Evolutionary conservation across 495 filamentous ascomycete species (phyloP).

Genomic region (Penicillium manginii): DNA sequence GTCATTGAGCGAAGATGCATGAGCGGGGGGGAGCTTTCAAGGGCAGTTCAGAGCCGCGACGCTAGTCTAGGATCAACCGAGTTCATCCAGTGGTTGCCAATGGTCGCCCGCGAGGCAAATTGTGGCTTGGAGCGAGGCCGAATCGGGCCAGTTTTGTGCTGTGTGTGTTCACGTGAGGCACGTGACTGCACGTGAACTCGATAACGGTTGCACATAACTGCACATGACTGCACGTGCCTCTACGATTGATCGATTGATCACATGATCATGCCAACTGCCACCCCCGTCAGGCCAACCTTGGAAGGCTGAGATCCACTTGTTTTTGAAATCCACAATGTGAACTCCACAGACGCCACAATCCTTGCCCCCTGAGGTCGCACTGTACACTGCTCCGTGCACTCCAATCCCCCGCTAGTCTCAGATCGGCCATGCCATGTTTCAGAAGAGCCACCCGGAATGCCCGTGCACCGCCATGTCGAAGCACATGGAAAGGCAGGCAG

Average conservation of each 20-base stretch:
- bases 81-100: not conserved
- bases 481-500: conserved; percentile 7
- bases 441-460: conserved; percentile 17
- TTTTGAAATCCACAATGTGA: not conserved
- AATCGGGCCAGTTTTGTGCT: conserved; percentile 14
- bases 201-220: not conserved
- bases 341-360: conserved; percentile 4
- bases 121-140: conserved; percentile 6
- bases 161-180: conserved; percentile 20
- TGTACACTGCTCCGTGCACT: conserved; percentile 14
- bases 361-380: conserved; percentile 10
- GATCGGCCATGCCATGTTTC: conserved; percentile 31
- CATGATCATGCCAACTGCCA: not conserved
- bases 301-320: not conserved
- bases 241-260: not conserved
- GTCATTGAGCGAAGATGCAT: conserved; percentile 25
- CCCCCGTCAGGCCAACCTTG: not conserved
- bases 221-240: not conserved
- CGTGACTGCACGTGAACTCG: conserved; percentile 10
- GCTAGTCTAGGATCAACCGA: conserved; percentile 13
- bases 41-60: conserved; percentile 21
- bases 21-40: conserved; percentile 8
- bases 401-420: conserved; percentile 23
- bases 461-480: conserved; percentile 9
- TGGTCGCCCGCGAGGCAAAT: conserved; percentile 1